Percentiles rank a stretch among this genome's conserved stretches.
phyloP scores from a whole-genome alignment of 352 stramenopile species.

The Phytophthora macrochlamydospora region DNA sequence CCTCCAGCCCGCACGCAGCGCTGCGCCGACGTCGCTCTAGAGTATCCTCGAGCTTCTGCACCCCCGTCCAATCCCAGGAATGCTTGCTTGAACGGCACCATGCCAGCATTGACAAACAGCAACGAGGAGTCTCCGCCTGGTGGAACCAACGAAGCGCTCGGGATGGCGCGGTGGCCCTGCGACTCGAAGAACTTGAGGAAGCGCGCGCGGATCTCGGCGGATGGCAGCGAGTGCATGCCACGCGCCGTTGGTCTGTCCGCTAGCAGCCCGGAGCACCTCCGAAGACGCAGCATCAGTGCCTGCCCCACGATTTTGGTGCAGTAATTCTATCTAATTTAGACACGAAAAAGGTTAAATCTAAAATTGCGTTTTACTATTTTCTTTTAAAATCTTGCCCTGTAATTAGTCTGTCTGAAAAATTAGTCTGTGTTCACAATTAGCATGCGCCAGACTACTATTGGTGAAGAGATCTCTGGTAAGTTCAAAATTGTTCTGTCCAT shows the following conservation, averaged over 20 bases:
- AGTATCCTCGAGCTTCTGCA: constrained; percentile 82
- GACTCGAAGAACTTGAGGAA: constrained; percentile 79
- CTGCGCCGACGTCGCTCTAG: constrained; percentile 93
- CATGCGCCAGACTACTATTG: too few species aligned
- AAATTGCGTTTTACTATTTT: too few species aligned
- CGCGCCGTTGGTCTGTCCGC: constrained; percentile 12
- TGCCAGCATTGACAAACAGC: constrained; percentile 97
- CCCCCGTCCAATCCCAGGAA: constrained; percentile 71
- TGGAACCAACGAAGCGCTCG: constrained; percentile 71
- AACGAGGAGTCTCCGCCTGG: constrained; percentile 92
- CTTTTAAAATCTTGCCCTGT: too few species aligned
- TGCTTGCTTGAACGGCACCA: constrained; percentile 95
- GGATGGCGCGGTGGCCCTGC: constrained; percentile 63
- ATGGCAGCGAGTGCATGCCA: constrained; percentile 47
- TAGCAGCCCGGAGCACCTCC: constrained; percentile 2
- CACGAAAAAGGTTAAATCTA: too few species aligned
- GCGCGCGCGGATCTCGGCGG: constrained; percentile 45
- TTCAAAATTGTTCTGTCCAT: too few species aligned
- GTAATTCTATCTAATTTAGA: too few species aligned
- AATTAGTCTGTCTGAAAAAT: too few species aligned
- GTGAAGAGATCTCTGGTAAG: too few species aligned
- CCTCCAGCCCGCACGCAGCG: constrained; percentile 97
- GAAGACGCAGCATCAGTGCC: constrained; percentile 22
- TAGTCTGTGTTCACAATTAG: too few species aligned
- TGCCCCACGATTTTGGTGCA: neutral